phyloP scores from a whole-genome alignment of 805 yeast genomes.

The Candida sonorensis region DNA sequence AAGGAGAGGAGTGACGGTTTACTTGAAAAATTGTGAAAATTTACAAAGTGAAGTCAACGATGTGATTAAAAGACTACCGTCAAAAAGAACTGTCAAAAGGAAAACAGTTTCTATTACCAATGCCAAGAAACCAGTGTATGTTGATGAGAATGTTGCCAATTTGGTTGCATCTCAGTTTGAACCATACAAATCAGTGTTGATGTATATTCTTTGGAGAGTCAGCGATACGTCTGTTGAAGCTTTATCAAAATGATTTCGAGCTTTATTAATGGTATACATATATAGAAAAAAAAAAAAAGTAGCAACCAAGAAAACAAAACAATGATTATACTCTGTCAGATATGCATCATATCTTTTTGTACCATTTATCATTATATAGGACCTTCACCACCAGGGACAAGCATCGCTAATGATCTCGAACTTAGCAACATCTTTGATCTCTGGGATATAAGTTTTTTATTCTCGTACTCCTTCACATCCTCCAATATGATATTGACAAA shows the following conservation, averaged over 20 bases:
- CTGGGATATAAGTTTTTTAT: slow-evolving; percentile 35
- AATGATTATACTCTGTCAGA: no score
- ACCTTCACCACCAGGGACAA: slow-evolving; percentile 43
- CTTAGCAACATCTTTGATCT: slow-evolving; percentile 60
- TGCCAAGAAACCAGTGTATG: no score
- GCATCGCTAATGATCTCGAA: slow-evolving; percentile 68
- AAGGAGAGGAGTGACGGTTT: slow-evolving; percentile 70
- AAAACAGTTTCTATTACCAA: no score
- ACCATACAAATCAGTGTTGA: slow-evolving; percentile 64
- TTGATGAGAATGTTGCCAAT: slow-evolving; percentile 51
- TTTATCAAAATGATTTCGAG: no score
- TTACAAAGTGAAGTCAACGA: slow-evolving; percentile 38
- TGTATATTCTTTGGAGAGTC: slow-evolving; percentile 70
- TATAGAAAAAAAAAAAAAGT: no score
- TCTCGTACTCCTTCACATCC: slow-evolving; percentile 58
- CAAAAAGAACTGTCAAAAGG: no score
- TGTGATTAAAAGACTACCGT: slow-evolving; percentile 24
- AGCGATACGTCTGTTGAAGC: slow-evolving; percentile 51
- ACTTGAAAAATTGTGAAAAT: slow-evolving; percentile 48
- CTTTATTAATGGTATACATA: no score
- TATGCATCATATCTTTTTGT: no score
- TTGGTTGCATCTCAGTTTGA: slow-evolving; percentile 49
- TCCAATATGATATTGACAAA: slow-evolving; percentile 87
- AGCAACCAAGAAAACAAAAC: no score
- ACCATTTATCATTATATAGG: no score